A percentile compares a stretch with the other conserved stretches of the same genome.
phyloP scores from a whole-genome alignment of 2,329 filamentous ascomycete species.

The Trichoderma aggressivum region DNA sequence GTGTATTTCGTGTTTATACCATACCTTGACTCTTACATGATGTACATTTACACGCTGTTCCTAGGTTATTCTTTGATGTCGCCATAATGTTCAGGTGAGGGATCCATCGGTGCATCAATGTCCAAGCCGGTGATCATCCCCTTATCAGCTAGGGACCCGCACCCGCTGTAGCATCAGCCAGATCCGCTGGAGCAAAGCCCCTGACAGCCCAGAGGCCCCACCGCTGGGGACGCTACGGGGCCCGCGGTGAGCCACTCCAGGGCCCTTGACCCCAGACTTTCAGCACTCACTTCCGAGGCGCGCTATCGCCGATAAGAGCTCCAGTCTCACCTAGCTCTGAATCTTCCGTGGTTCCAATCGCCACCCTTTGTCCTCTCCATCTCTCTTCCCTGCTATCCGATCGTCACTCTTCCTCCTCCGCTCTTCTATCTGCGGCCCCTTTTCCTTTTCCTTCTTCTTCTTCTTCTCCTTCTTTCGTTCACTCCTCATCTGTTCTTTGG shows the following conservation, averaged over 20 bases:
- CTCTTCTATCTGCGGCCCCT: not conserved
- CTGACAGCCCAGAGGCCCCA: not conserved
- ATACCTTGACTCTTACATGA: not conserved
- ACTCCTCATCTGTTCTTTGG: not conserved
- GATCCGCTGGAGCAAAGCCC: not conserved
- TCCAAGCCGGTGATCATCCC: not conserved
- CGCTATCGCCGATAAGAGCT: conserved; percentile 15
- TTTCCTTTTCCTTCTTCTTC: not conserved
- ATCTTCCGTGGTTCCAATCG: not conserved
- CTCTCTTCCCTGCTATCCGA: not conserved
- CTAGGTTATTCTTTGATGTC: not conserved
- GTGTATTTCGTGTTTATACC: not conserved
- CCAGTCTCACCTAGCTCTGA: not conserved
- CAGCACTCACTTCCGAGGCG: not conserved
- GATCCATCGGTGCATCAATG: not conserved
- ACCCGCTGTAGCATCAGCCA: not conserved
- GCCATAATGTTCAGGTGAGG: not conserved
- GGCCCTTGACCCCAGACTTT: conserved; percentile 1
- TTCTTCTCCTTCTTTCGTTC: not conserved
- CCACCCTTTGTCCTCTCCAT: not conserved
- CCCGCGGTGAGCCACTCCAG: not conserved
- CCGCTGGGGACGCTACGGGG: conserved; percentile 1
- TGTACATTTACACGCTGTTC: not conserved
- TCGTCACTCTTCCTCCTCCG: not conserved
- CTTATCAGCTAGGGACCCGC: not conserved